Percentiles rank a stretch among this genome's conserved stretches.
Evolutionary conservation across 441 rosid genomes (phyloP).

Genomic region (Pelargonium australe): DNA sequence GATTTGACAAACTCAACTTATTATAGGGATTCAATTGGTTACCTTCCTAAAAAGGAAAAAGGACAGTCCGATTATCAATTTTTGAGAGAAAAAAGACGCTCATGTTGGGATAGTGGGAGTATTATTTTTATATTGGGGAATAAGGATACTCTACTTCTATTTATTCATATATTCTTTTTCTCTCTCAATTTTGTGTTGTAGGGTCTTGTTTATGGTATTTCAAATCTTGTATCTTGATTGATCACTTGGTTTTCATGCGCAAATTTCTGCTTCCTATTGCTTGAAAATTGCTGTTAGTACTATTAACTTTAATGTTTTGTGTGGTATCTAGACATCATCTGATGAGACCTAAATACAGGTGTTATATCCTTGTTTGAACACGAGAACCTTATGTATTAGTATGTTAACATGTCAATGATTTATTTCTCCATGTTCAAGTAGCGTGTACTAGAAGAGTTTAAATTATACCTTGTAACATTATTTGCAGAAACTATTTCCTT

Average conservation of each 20-base stretch:
- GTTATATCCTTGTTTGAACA: not conserved
- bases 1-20: too few species aligned
- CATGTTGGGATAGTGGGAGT: too few species aligned
- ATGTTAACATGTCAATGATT: not conserved
- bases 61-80: too few species aligned
- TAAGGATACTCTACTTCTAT: too few species aligned
- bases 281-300: not conserved
- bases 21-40: too few species aligned
- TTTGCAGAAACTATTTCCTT: constrained; percentile 7
- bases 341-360: not conserved
- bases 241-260: not conserved
- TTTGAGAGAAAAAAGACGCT: too few species aligned
- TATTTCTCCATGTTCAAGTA: too few species aligned
- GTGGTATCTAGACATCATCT: not conserved
- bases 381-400: not conserved
- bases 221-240: not conserved
- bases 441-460: too few species aligned
- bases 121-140: too few species aligned
- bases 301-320: not conserved
- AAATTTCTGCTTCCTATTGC: not conserved
- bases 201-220: not conserved
- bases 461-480: not conserved
- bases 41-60: too few species aligned
- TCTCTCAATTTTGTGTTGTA: not conserved
- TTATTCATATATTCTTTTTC: too few species aligned